phyloP scores from a whole-genome alignment of 148 eudicot genomes.

The Silene uniflora region DNA sequence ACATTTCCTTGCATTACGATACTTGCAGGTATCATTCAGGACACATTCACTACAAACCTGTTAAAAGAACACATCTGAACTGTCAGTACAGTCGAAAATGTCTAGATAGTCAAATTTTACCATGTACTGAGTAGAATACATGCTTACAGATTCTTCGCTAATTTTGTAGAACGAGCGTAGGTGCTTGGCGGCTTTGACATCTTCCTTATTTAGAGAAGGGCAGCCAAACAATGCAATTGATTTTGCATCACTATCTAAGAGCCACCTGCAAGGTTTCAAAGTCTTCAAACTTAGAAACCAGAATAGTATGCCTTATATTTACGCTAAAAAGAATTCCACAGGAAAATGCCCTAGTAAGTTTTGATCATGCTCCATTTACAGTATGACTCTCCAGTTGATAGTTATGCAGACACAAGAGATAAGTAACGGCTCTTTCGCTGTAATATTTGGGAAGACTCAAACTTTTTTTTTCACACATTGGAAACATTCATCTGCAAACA shows the following conservation, averaged over 20 bases:
- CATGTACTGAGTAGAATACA: not conserved
- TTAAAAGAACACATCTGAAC: not conserved
- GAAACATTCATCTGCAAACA: too few relatives aligned
- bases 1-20: constrained; percentile 40
- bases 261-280: constrained; percentile 46
- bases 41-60: constrained; percentile 69
- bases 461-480: too few relatives aligned
- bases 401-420: not conserved
- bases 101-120: not conserved
- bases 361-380: not conserved
- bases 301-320: not conserved
- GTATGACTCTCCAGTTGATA: not conserved
- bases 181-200: constrained; percentile 53
- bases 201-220: constrained; percentile 53
- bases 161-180: constrained; percentile 54
- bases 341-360: not conserved
- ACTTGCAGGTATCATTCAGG: constrained; percentile 57
- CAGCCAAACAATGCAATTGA: constrained; percentile 70
- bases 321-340: not conserved
- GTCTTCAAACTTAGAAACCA: not conserved
- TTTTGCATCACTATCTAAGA: constrained; percentile 65
- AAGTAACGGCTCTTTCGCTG: not conserved
- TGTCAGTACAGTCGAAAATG: not conserved
- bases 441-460: too few relatives aligned
- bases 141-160: constrained; percentile 50